Evolutionary conservation across 805 yeast species (phyloP), one percentile per base, ranked within the genome.

Genomic region (Saccharomyces mikatae): DNA sequence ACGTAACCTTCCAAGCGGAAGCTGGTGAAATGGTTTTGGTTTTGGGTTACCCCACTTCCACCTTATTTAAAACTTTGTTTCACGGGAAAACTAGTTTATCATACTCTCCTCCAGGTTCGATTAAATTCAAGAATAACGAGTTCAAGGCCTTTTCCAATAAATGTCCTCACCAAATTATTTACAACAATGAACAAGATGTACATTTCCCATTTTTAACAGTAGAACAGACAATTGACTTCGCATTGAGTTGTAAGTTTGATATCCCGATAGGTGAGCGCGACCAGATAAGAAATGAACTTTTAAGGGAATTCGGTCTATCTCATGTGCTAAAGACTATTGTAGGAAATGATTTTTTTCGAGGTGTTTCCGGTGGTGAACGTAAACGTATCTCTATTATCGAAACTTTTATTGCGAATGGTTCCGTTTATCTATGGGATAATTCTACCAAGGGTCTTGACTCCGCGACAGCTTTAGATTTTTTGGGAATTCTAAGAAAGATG

Each of bases 351-450:
- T 80, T 73, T 55, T 74, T 81, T 36, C 76, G 85, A 71, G 86
- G 86, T 71, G 81, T 81, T 52, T 80, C 85, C 30, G 86, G 86
- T 67, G 86, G 86, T 74, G 86, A 82, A 68, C 74, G 86, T 64
- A 82, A 81, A 68, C 75, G 86, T 72, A 83, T 82, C 22, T 79
- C 84, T 17, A 81, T 82, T 67, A 84, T 84, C 26, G 86, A 82
- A 63, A 83, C 76, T 6, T 73, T 77, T 6, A 68, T 76, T 50
- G 71, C 73, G 51, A 74, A 75, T 53, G 77, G 79, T 49, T 71
- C 77, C 27, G 64, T 77, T 22, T 80, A 78, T 62, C 71, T 79
- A 60, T 78, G 81, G 82, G 82, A 77, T 67, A 77, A 77, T 55
- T 74, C 80, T 13, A 76, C 81, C 28, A 74, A 79, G 63, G 81